Base-by-base conservation (phyloP, 495 filamentous ascomycete genomes). In the Letharia lupina region DNA sequence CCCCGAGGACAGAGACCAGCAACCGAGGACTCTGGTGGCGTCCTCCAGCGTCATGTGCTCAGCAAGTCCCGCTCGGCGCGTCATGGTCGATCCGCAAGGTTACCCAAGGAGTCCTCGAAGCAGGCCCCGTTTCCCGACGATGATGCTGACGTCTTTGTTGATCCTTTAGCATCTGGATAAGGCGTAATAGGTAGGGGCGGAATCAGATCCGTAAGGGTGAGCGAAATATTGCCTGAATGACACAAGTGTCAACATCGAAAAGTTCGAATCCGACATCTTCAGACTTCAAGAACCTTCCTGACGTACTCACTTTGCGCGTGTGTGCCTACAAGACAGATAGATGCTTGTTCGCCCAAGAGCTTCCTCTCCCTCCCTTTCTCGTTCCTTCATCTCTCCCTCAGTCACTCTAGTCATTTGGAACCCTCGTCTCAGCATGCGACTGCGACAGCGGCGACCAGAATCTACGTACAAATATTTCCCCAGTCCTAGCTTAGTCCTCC, bases 11-110 rank as follows among this genome's bases (percentile, higher is more conserved):
- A 12, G n/a, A 40, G 57, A 39, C 8, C 9, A 60, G 20, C 20
- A 40, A 60, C 9, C 11, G 15, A 8, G 12, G 28, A 61, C 57
- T 20, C 23, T 65, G 0, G 8, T 61, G 5, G 64, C 50, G 2
- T 60, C 41, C 31, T 60, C 54, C 3, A 48, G 42, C 18, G 44
- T 40, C 40, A 60, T 61, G 64, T 33, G 64, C 23, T 37, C 47
- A 1, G 64, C 64, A 35, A 65, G 64, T n/a, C 33, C 64, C 10
- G 57, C 48, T 1, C 61, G 64, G 64, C 44, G 44, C 23, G 20
- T 37, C 20, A 65, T 65, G 64, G 40, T 65, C 41, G 41, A 65
- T 31, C 64, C 64, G 5, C 5, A 23, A 20, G 40, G 64, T 7
- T 33, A 3, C 12, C 58, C 33, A 10, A 61, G 33, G 20, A 16